Conservation (phyloP, 2,329 filamentous ascomycete species). For the Helicocarpus griseus region DNA sequence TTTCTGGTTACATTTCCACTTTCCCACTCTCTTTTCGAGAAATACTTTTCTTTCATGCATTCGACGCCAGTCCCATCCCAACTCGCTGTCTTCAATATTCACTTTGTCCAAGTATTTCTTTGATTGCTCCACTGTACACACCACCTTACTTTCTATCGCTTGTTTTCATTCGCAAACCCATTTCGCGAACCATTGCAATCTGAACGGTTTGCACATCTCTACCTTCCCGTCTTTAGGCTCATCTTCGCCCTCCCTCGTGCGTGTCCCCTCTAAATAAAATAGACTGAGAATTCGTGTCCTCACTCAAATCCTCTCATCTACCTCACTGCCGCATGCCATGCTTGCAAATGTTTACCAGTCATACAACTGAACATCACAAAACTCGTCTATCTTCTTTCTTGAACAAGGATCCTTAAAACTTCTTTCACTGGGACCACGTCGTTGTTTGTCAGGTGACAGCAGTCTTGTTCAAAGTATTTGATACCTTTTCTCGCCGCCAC, state of each 20-base stretch:
- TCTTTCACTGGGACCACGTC: slow-evolving; percentile 4
- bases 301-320: slow-evolving; percentile 1
- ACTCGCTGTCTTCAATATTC: slow-evolving; percentile 3
- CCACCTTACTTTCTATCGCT: slow-evolving; percentile 5
- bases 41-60: slow-evolving; percentile 11
- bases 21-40: slow-evolving; percentile 1
- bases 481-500: slow-evolving; percentile 3
- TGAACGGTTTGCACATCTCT: slow-evolving; percentile 4
- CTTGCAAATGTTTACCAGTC: slow-evolving; percentile 4
- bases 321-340: slow-evolving; percentile 3
- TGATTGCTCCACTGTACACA: slow-evolving; percentile 11
- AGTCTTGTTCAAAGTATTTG: slow-evolving; percentile 4
- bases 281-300: slow-evolving; percentile 4
- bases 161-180: slow-evolving; percentile 4
- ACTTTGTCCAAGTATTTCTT: slow-evolving; percentile 1
- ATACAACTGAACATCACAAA: slow-evolving; percentile 3
- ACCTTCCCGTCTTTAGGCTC: not conserved
- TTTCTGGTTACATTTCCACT: slow-evolving; percentile 3
- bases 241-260: slow-evolving; percentile 5
- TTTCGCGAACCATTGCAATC: slow-evolving; percentile 5
- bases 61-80: slow-evolving; percentile 6
- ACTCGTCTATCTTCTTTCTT: not conserved
- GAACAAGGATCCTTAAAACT: not conserved
- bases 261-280: slow-evolving; percentile 7
- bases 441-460: slow-evolving; percentile 4